phyloP scores from a whole-genome alignment of 768 basidiomycete genomes.

The Daedaleopsis sinensis region DNA sequence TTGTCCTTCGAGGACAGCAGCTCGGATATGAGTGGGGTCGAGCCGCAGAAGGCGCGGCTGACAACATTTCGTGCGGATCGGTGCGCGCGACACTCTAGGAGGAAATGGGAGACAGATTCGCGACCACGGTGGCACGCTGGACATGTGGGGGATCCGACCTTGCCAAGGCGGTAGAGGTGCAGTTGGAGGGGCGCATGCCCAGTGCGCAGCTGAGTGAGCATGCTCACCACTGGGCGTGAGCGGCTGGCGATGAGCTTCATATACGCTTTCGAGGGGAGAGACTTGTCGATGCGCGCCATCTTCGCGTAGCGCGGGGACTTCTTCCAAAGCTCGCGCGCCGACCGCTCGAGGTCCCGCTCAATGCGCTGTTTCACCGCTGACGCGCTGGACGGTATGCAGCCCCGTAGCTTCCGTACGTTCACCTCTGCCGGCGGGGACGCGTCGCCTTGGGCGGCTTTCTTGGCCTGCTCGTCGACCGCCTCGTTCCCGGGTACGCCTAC shows the following conservation, averaged over 20 bases:
- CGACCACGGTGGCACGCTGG: conserved; percentile 5
- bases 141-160: conserved; percentile 10
- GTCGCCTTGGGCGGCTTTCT: conserved; percentile 20
- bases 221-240: not conserved
- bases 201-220: conserved; percentile 36
- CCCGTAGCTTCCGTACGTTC: not conserved
- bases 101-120: conserved; percentile 25
- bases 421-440: not conserved
- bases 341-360: not conserved
- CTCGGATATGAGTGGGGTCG: no score
- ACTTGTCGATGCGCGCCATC: not conserved
- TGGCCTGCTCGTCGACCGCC: conserved; percentile 24
- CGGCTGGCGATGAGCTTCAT: not conserved
- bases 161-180: conserved; percentile 25
- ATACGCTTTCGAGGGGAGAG: not conserved
- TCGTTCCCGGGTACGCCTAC: conserved; percentile 26
- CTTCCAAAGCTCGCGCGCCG: not conserved
- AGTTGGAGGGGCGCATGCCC: conserved; percentile 35
- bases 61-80: no score
- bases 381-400: not conserved
- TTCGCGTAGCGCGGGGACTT: not conserved
- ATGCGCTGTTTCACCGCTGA: not conserved
- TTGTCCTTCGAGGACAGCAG: no score
- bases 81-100: conserved; percentile 14
- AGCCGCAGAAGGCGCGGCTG: no score